Evolutionary conservation across 768 basidiomycete species (phyloP).

Genomic region (Termitomyces sp.): DNA sequence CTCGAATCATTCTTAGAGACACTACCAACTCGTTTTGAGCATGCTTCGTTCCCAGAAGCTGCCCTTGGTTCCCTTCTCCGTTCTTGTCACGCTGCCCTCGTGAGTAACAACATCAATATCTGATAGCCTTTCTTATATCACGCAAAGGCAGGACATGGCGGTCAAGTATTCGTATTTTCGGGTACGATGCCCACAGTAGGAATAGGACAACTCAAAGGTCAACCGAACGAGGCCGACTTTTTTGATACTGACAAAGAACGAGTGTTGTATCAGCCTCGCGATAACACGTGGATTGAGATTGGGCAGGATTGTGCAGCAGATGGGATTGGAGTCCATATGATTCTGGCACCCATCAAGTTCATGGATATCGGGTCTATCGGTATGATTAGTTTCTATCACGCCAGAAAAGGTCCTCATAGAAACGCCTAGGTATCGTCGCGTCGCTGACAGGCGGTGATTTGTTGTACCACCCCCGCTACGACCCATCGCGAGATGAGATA

Average conservation of each 20-base stretch:
- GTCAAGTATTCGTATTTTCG: slow-evolving; percentile 75
- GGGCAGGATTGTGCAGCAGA: slow-evolving; percentile 88
- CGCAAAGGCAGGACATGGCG: slow-evolving; percentile 62
- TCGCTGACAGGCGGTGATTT: slow-evolving; percentile 86
- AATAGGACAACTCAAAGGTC: slow-evolving; percentile 61
- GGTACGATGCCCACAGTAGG: slow-evolving; percentile 70
- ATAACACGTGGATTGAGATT: slow-evolving; percentile 74
- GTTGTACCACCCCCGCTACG: slow-evolving; percentile 91
- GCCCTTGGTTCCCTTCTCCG: slow-evolving; percentile 79
- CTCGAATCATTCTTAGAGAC: slow-evolving; percentile 67
- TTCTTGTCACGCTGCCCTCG: slow-evolving; percentile 70
- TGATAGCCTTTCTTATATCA: slow-evolving; percentile 3
- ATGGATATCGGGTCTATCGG: slow-evolving; percentile 90
- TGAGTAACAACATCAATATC: slow-evolving; percentile 30
- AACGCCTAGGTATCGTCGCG: slow-evolving; percentile 54
- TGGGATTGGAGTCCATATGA: slow-evolving; percentile 88
- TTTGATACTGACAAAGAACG: slow-evolving; percentile 89
- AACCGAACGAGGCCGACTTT: slow-evolving; percentile 58
- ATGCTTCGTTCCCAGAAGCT: slow-evolving; percentile 48
- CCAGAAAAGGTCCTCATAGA: not conserved
- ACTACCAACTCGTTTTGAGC: slow-evolving; percentile 61
- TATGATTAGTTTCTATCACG: slow-evolving; percentile 25
- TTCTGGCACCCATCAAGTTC: slow-evolving; percentile 75
- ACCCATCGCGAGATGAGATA: slow-evolving; percentile 60
- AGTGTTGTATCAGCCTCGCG: slow-evolving; percentile 75